Percentiles rank a stretch among this genome's conserved stretches.
Conservation (phyloP, 129 eudicot species). For the Pulicaria dysenterica region DNA sequence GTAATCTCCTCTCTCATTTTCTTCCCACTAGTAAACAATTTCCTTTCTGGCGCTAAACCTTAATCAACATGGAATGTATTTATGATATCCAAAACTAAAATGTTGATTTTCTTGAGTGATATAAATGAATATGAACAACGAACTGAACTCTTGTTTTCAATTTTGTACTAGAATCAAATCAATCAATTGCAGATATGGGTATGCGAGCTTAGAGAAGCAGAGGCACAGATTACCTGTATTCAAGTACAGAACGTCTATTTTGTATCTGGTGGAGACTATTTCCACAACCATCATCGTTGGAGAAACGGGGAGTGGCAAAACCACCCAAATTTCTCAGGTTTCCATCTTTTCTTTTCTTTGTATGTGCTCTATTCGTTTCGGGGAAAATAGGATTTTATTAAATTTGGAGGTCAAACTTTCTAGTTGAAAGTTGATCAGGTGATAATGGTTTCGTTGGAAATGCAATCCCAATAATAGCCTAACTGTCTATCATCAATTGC, state of each 20-base stretch:
- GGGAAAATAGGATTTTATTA: background rate
- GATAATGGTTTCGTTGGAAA: background rate
- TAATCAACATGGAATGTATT: background rate
- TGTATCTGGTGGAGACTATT: conserved; percentile 82
- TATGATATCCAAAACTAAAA: background rate
- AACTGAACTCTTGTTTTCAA: background rate
- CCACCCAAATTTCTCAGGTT: conserved; percentile 98
- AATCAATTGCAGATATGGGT: conserved; percentile 49
- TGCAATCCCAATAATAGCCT: background rate
- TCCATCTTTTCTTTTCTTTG: background rate
- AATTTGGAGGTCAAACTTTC: background rate
- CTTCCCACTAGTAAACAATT: background rate
- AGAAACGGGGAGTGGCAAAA: conserved; percentile 96
- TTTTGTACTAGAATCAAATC: conserved; percentile 20
- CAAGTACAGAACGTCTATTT: conserved; percentile 61
- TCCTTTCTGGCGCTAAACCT: conserved; percentile 20
- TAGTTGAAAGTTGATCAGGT: background rate
- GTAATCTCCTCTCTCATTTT: conserved; percentile 25
- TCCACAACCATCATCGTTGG: conserved; percentile 84
- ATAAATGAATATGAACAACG: background rate
- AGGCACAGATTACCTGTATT: conserved; percentile 80
- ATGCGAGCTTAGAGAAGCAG: conserved; percentile 61
- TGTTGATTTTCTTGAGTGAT: background rate
- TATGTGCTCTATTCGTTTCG: background rate
- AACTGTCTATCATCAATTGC: background rate